These are phyloP conservation scores for Noccaea caerulescens DNA, from an alignment of 345 rosid genomes.

Conservation along the genomic window DNA sequence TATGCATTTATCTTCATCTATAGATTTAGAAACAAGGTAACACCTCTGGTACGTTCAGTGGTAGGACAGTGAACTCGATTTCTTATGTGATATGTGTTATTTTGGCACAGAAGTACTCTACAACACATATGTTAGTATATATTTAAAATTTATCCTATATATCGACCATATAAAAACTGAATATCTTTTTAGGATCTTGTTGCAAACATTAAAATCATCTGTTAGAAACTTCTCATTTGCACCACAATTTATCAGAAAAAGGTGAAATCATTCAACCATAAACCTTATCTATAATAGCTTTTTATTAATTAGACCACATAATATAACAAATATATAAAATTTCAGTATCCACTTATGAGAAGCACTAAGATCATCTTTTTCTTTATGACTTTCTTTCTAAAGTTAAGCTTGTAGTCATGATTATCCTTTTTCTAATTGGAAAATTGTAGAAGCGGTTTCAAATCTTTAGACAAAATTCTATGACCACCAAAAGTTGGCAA, in stretches of 20 bases:
- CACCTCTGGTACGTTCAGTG: no score
- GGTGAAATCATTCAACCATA: slow-evolving; percentile 11
- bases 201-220: neutral
- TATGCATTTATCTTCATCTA: no score
- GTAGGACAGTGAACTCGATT: no score
- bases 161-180: no score
- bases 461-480: slow-evolving; percentile 44
- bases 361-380: slow-evolving; percentile 43
- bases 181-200: neutral
- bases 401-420: slow-evolving; percentile 34
- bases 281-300: slow-evolving; percentile 26
- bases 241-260: slow-evolving; percentile 30
- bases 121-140: no score
- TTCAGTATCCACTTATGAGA: slow-evolving; percentile 41
- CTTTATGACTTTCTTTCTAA: slow-evolving; percentile 42
- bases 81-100: no score
- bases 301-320: slow-evolving; percentile 32
- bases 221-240: slow-evolving; percentile 7
- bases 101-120: no score
- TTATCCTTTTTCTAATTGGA: slow-evolving; percentile 38
- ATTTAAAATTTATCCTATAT: no score
- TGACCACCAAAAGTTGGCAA: slow-evolving; percentile 31
- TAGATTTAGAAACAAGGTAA: no score
- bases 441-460: slow-evolving; percentile 37
- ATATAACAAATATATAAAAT: neutral